Evolutionary conservation across 2,329 filamentous ascomycete genomes (phyloP), one percentile per base, ranked within the genome.

Genomic region (Hypomyces perniciosus): DNA sequence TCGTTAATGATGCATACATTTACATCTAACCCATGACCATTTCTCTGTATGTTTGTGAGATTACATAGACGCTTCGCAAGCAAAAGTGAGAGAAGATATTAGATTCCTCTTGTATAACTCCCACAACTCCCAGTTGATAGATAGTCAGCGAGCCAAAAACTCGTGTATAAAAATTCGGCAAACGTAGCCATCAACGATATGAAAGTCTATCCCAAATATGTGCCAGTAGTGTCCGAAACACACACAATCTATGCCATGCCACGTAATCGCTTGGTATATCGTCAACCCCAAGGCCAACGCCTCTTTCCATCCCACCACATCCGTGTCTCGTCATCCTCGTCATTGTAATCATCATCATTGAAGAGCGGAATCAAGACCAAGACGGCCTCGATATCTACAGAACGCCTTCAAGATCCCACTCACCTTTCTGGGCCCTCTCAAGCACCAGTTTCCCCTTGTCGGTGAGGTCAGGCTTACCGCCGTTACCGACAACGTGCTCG

Each of bases 401-500:
- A 38, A 79, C 65, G 43, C 67, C 76, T 4, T 73, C 67, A 39
- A 79, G 65, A 48, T 66, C 69, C 78, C 78, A 81, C 26, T 80
- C 73, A 34, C 67, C 72, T 60, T 73, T 72, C 58, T 81, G 78
- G 8, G 78, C 76, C 38, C 73, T 69, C 54, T 76, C 72, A 3
- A 81, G 69, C 6, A 80, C 71, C 59, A 71, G 63, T 4, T 64
- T 70, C 20, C 78, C 78, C 66, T 77, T 79, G 3, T 77, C 75
- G 4, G 76, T 79, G 55, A 81, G 70, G 38, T 78, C 73, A 1
- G 78, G 78, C 63, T 76, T 76, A 50, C 78, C 78, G 44, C 73
- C 74, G 53, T 79, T 80, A 59, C 77, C 78, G 8, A 73, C 75
- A 48, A 72, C 69, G 61, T 80, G 76, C 59, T 73, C 83, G 70